Percentiles rank a stretch among this genome's conserved stretches.
These are phyloP conservation scores for Nidula microcarpa DNA, from an alignment of 768 basidiomycete genomes.

Conservation along the genomic window DNA sequence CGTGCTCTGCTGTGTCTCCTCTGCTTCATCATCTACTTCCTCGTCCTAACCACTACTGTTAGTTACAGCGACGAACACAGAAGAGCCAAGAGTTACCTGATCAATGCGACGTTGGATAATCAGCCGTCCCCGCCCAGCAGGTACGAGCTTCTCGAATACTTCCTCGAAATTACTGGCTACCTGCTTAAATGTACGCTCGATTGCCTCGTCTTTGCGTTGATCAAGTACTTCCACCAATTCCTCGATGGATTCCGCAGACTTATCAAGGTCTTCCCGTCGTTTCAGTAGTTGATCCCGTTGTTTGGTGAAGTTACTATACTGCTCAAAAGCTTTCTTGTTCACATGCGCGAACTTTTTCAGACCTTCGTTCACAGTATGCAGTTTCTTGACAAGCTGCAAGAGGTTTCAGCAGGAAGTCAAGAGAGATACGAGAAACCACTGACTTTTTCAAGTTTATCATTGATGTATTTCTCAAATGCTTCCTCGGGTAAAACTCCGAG, in stretches of 20 bases:
- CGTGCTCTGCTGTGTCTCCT: constrained; percentile 67
- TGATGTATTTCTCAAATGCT: constrained; percentile 93
- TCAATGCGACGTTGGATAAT: constrained; percentile 93
- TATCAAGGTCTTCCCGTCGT: constrained; percentile 89
- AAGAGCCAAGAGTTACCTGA: too few relatives aligned
- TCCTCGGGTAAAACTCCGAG: constrained; percentile 96
- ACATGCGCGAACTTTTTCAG: constrained; percentile 97
- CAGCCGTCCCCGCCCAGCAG: constrained; percentile 84
- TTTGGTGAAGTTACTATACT: constrained; percentile 97
- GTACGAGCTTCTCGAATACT: constrained; percentile 94
- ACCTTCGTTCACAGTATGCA: constrained; percentile 90
- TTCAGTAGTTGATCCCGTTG: constrained; percentile 88
- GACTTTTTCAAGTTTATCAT: constrained; percentile 84
- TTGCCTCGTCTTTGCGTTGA: constrained; percentile 97
- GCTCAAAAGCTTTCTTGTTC: constrained; percentile 99
- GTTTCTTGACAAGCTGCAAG: constrained; percentile 80
- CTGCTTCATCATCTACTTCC: constrained; percentile 67
- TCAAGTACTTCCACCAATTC: constrained; percentile 93
- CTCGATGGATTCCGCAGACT: constrained; percentile 84
- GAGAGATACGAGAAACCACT: constrained; percentile 17
- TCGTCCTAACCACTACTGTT: constrained; percentile 55
- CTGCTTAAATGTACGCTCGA: constrained; percentile 97
- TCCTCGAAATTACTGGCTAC: constrained; percentile 97
- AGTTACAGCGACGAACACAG: too few relatives aligned
- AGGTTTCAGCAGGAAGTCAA: neutral